These are phyloP conservation scores for Diaporthe velutina DNA, from an alignment of 2,329 filamentous ascomycete species.

Conservation along the genomic window DNA sequence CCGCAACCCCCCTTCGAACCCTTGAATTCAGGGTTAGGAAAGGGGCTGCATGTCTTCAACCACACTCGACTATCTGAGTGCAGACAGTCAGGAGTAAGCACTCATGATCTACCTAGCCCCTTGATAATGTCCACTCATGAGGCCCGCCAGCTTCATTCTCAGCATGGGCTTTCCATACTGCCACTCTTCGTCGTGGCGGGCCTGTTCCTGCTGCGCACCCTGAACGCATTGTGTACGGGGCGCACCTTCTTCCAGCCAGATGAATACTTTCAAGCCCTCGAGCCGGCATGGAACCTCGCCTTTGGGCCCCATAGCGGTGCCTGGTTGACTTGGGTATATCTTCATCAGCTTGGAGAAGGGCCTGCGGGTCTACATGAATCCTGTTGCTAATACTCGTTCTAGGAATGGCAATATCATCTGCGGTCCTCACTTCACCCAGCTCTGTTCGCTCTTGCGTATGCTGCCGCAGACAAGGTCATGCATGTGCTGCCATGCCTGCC, in stretches of 20 bases:
- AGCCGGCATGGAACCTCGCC: conserved; percentile 91
- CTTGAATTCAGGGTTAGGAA: not conserved
- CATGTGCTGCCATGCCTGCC: conserved; percentile 65
- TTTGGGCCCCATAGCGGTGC: conserved; percentile 84
- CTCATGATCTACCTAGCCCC: conserved; percentile 12
- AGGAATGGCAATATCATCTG: conserved; percentile 94
- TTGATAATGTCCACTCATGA: conserved; percentile 34
- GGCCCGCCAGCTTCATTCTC: conserved; percentile 36
- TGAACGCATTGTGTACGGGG: conserved; percentile 80
- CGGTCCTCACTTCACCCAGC: conserved; percentile 93
- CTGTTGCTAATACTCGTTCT: conserved; percentile 33
- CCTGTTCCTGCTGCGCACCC: conserved; percentile 77
- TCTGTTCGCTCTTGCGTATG: conserved; percentile 84
- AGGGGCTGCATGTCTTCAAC: not conserved
- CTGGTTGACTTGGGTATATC: conserved; percentile 94
- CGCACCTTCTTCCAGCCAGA: conserved; percentile 98
- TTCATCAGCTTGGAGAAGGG: too few species aligned
- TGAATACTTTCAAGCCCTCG: conserved; percentile 95
- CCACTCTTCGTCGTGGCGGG: conserved; percentile 50
- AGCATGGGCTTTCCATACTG: conserved; percentile 38
- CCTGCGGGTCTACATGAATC: conserved; percentile 35
- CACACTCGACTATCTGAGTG: not conserved
- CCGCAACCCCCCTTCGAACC: not conserved
- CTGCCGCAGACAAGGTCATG: conserved; percentile 69
- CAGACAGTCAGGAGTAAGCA: not conserved